Conservation (phyloP, 495 filamentous ascomycete species). For the Saxophila tyrrhenica region DNA sequence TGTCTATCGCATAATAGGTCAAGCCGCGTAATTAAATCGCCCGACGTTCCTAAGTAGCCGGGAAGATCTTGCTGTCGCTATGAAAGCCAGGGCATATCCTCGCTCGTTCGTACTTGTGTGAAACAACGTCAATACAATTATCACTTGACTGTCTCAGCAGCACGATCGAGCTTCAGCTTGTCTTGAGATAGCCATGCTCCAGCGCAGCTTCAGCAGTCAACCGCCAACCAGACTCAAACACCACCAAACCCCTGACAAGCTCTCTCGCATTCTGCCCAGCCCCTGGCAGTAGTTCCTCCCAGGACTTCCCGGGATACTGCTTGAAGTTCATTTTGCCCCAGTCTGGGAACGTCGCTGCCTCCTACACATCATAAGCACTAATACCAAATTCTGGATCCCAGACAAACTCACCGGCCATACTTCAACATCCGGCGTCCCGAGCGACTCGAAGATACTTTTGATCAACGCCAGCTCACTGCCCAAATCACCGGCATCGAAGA, state of each 20-base stretch:
- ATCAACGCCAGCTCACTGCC: conserved; percentile 89
- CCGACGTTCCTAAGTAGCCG: no score
- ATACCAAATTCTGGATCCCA: background rate
- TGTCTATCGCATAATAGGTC: no score
- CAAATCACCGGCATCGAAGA: conserved; percentile 79
- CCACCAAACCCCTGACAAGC: conserved; percentile 42
- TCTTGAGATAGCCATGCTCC: no score
- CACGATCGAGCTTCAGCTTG: no score
- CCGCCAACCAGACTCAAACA: conserved; percentile 45
- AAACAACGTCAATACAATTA: no score
- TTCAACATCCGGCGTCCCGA: conserved; percentile 69
- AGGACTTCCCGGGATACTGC: conserved; percentile 39
- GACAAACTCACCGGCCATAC: conserved; percentile 60
- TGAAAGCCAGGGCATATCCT: no score
- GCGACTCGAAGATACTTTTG: conserved; percentile 73
- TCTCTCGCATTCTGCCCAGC: conserved; percentile 41
- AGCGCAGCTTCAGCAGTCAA: conserved; percentile 39
- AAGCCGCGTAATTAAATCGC: no score
- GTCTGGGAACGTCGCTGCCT: conserved; percentile 44
- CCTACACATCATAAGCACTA: conserved; percentile 29
- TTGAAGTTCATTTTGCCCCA: conserved; percentile 58
- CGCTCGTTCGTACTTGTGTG: no score
- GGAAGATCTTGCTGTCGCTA: no score
- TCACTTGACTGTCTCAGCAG: no score
- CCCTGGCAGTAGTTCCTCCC: conserved; percentile 43